Evolutionary conservation across 2,329 filamentous ascomycete genomes (phyloP).

Genomic region (Falciphora oryzae): DNA sequence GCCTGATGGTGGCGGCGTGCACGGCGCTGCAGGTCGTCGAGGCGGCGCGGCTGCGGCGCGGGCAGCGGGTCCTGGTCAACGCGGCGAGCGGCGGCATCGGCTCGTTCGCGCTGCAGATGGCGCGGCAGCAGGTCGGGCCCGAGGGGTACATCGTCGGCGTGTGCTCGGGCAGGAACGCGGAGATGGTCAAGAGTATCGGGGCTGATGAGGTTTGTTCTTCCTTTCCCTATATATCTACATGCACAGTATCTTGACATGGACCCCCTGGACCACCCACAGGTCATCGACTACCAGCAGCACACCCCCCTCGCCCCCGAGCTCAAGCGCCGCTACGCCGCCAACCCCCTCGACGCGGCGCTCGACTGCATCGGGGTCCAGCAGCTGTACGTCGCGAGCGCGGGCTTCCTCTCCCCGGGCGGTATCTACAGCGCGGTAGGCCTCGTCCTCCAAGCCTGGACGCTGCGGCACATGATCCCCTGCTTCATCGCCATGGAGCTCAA

Average conservation of each 20-base stretch:
- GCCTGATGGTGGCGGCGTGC: slow-evolving; percentile 28
- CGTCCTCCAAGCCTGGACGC: not conserved
- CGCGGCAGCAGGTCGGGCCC: slow-evolving; percentile 25
- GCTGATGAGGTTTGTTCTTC: slow-evolving; percentile 36
- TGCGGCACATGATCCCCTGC: slow-evolving; percentile 22
- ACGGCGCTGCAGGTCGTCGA: slow-evolving; percentile 25
- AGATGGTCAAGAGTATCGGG: slow-evolving; percentile 39
- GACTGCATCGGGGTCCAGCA: slow-evolving; percentile 44
- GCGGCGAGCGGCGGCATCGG: slow-evolving; percentile 48
- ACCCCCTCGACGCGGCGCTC: slow-evolving; percentile 37
- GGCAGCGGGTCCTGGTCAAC: slow-evolving; percentile 38
- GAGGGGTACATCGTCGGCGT: slow-evolving; percentile 35
- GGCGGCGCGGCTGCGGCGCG: slow-evolving; percentile 17
- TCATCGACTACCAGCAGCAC: slow-evolving; percentile 36
- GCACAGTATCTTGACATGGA: not conserved
- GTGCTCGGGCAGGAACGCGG: slow-evolving; percentile 40
- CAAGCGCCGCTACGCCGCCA: slow-evolving; percentile 22
- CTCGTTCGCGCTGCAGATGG: slow-evolving; percentile 39
- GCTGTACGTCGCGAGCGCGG: slow-evolving; percentile 33
- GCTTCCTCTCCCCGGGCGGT: slow-evolving; percentile 31
- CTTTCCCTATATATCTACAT: not conserved
- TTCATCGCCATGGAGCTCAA: slow-evolving; percentile 32
- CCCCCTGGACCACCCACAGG: slow-evolving; percentile 18
- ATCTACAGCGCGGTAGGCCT: slow-evolving; percentile 27
- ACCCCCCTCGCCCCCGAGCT: slow-evolving; percentile 30